Evolutionary conservation across 2,329 filamentous ascomycete genomes (phyloP), one percentile per base, ranked within the genome.

Genomic region (Colletotrichum tanaceti): DNA sequence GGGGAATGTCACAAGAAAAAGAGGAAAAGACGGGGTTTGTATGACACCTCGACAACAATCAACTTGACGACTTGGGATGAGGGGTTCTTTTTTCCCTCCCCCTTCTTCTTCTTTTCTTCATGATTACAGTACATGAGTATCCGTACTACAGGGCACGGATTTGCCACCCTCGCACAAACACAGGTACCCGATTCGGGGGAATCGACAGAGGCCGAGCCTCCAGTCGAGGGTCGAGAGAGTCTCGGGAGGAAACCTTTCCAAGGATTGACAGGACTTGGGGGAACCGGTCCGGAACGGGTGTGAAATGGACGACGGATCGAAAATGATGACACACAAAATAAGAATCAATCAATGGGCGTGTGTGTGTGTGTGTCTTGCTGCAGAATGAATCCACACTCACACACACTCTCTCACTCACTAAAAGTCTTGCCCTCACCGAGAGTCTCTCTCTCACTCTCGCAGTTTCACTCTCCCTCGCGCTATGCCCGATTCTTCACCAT

Each of bases 331-430:
- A 20, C 2, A 14, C 39, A 20, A 43, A 41, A 41, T 18, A 1
- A 28, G 24, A 28, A 44, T 7, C n/a, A 9, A 58, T 32, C 28
- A 18, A 57, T 5, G 0, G 46, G 28, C n/a, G n/a, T n/a, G n/a
- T n/a, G n/a, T n/a, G n/a, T n/a, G n/a, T n/a, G n/a, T n/a, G n/a
- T 10, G 4, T 52, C 35, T 14, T 43, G 43, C 43, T 58, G 43
- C 57, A 49, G 57, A 58, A 58, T 14, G 38, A 55, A 55, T 18
- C 24, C 55, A 43, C n/a, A 55, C 4, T 1, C 52, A 18, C 14
- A 50, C 50, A 20, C 22, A 43, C 53, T 1, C 6, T 9, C 28
- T 32, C 7, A 9, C 28, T 32, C 9, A 10, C 7, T 32, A 7
- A 7, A 32, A 7, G 7, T 24, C 24, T 24, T 4, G 4, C 24